phyloP scores from a whole-genome alignment of 2,329 filamentous ascomycete genomes.

The Curvularia spicifera region DNA sequence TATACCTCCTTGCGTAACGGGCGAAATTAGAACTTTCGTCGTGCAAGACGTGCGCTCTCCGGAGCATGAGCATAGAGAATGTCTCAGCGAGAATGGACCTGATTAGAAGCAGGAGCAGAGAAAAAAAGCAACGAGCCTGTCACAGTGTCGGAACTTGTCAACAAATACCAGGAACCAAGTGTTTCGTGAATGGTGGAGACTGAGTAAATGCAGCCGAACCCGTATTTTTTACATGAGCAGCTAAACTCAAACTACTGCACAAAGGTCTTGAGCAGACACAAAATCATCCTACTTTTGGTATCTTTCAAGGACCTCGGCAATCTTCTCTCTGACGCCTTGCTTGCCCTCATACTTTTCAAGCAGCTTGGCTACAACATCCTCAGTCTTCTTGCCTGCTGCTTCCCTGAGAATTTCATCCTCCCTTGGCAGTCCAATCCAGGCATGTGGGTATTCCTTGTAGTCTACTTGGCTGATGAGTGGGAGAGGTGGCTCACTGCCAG shows the following conservation, averaged over 20 bases:
- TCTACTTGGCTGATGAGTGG: conserved; percentile 66
- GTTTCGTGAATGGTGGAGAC: background rate
- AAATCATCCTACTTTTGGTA: conserved; percentile 9
- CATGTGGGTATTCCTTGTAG: conserved; percentile 77
- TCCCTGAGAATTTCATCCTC: conserved; percentile 66
- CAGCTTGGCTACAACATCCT: conserved; percentile 51
- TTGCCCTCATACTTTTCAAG: conserved; percentile 53
- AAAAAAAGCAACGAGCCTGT: background rate
- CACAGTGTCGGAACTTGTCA: background rate
- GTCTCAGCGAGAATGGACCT: background rate
- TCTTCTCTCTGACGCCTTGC: conserved; percentile 63
- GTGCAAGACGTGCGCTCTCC: background rate
- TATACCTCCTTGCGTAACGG: too few species aligned
- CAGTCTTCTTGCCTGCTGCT: conserved; percentile 43
- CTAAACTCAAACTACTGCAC: background rate
- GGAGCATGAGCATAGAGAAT: background rate
- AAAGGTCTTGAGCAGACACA: background rate
- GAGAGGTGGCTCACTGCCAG: conserved; percentile 51
- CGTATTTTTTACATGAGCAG: background rate
- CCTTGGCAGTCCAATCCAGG: conserved; percentile 72
- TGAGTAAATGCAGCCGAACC: background rate
- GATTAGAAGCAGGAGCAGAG: background rate
- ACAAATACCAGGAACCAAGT: background rate
- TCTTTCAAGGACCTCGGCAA: conserved; percentile 65
- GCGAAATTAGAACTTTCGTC: background rate